Conservation (phyloP, 1,284 basidiomycete species). For the Crucibulum cyathiforme region DNA sequence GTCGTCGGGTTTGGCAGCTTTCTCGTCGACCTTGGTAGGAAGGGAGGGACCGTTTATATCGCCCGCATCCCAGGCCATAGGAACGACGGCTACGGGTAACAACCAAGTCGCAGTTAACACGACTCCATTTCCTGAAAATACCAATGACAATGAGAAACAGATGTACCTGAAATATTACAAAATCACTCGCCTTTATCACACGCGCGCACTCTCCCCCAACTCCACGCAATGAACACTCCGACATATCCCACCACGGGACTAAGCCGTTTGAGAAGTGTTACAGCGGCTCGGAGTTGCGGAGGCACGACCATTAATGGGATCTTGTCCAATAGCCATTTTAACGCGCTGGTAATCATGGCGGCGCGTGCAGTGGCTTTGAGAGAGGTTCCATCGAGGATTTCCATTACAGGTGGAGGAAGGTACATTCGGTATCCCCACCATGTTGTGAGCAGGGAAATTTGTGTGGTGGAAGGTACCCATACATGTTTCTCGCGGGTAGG, state of each 20-base stretch:
- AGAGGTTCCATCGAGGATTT: conserved; percentile 64
- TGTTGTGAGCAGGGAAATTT: conserved; percentile 71
- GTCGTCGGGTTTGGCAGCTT: conserved; percentile 5
- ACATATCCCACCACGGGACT: conserved; percentile 78
- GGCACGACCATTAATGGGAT: conserved; percentile 68
- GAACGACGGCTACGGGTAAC: conserved; percentile 74
- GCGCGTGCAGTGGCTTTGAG: conserved; percentile 74
- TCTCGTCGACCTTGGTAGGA: conserved; percentile 25
- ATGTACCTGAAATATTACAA: background rate
- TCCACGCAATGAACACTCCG: conserved; percentile 80
- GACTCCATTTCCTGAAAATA: conserved; percentile 61
- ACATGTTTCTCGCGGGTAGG: conserved; percentile 38
- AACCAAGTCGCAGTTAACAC: conserved; percentile 80
- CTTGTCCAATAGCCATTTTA: conserved; percentile 72
- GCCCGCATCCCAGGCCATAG: conserved; percentile 65
- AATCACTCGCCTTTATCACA: conserved; percentile 66
- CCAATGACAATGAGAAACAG: background rate
- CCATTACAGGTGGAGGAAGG: conserved; percentile 74
- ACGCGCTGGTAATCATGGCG: conserved; percentile 72
- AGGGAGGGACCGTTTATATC: conserved; percentile 39
- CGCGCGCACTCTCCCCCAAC: conserved; percentile 73
- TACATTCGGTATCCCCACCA: conserved; percentile 86
- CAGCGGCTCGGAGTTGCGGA: conserved; percentile 58
- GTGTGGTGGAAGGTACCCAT: conserved; percentile 76
- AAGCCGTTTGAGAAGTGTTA: conserved; percentile 62